Evolutionary conservation across 176 grass and related monocot genomes (phyloP).

Genomic region (Aegilops tauschii): DNA sequence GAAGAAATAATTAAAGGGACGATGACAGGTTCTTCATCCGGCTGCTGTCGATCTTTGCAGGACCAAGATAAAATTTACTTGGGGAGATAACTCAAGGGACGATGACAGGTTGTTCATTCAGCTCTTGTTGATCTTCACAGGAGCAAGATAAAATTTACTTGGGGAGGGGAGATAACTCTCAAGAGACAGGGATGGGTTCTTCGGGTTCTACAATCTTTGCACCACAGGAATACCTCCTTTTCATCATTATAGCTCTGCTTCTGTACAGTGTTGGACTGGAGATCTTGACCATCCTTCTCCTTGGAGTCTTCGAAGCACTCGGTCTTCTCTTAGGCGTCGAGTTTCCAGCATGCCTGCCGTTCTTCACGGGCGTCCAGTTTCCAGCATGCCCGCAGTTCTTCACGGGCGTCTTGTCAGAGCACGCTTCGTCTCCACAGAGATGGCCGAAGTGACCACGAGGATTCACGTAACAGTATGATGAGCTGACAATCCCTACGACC

Average conservation of each 20-base stretch:
- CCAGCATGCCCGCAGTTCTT: slow-evolving; percentile 24
- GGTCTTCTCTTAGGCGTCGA: slow-evolving; percentile 38
- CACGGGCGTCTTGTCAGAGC: not conserved
- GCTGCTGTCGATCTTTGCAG: not conserved
- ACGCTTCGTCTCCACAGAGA: slow-evolving; percentile 26
- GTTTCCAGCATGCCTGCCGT: slow-evolving; percentile 9
- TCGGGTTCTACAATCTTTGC: slow-evolving; percentile 53
- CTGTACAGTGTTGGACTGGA: slow-evolving; percentile 29
- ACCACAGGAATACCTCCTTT: slow-evolving; percentile 48
- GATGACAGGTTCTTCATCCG: slow-evolving; percentile 25
- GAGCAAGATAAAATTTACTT: not conserved
- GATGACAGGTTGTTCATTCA: too few species aligned
- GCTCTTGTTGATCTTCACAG: not conserved
- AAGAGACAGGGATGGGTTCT: slow-evolving; percentile 23
- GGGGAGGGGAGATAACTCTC: not conserved
- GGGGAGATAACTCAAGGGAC: too few species aligned
- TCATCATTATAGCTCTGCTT: slow-evolving; percentile 47
- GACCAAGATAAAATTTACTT: too few species aligned
- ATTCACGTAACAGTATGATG: slow-evolving; percentile 58
- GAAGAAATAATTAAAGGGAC: not conserved
- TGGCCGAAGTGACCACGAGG: slow-evolving; percentile 56
- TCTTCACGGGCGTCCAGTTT: slow-evolving; percentile 15
- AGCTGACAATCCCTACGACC: slow-evolving; percentile 54
- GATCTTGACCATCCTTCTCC: slow-evolving; percentile 40
- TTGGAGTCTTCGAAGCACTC: slow-evolving; percentile 32